Evolutionary conservation across 208 protist genomes (phyloP).

Genomic region (Trypanosoma melophagium): DNA sequence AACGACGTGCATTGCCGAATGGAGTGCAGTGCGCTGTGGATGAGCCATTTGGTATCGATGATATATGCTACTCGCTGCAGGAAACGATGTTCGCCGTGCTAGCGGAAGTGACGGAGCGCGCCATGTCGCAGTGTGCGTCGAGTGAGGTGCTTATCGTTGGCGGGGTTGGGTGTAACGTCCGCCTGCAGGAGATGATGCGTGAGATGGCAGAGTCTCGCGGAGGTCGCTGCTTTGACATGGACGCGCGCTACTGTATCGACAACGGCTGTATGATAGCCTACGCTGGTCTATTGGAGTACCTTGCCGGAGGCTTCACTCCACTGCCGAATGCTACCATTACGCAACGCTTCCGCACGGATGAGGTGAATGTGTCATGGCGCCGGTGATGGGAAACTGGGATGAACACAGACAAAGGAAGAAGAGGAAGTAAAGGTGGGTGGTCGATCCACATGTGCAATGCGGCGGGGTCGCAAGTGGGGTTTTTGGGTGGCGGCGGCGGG

Average conservation of each 20-base stretch:
- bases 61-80: conserved; percentile 99
- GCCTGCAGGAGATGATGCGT: conserved; percentile 97
- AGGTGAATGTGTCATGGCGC: conserved; percentile 94
- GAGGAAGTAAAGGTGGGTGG: background rate
- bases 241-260: conserved; percentile 99
- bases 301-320: conserved; percentile 75
- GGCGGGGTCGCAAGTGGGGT: too few species aligned
- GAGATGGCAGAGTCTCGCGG: conserved; percentile 91
- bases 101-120: conserved; percentile 98
- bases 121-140: conserved; percentile 96
- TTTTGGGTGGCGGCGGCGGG: too few species aligned
- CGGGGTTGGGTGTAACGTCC: conserved; percentile 98
- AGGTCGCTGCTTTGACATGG: conserved; percentile 92
- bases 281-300: conserved; percentile 92
- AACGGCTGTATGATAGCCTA: conserved; percentile 99
- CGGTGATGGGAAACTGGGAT: conserved; percentile 18
- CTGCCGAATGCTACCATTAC: conserved; percentile 75
- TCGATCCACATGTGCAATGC: too few species aligned
- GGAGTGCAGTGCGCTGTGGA: conserved; percentile 36
- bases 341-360: conserved; percentile 95
- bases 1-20: conserved; percentile 31
- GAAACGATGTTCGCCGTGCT: conserved; percentile 99
- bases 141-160: conserved; percentile 98
- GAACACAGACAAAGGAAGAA: conserved; percentile 6
- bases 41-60: conserved; percentile 86